Evolutionary conservation across 352 stramenopile species (phyloP).

Genomic region (Phytopythium vexans): DNA sequence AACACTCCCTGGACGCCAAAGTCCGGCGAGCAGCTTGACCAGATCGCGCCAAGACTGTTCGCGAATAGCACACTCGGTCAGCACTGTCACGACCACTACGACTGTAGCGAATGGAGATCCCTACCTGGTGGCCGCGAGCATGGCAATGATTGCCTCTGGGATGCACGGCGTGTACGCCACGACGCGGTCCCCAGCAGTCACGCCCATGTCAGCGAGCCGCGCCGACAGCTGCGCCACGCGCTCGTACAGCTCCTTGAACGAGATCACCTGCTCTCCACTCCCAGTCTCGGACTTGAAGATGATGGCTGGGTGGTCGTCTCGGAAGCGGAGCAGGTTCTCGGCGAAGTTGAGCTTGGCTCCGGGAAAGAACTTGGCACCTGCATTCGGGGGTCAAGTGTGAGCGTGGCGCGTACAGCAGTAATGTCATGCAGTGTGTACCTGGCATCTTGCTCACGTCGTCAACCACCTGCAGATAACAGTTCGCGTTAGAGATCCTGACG

Average conservation of each 20-base stretch:
- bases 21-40: slow-evolving; percentile 83
- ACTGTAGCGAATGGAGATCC: background rate
- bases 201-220: slow-evolving; percentile 39
- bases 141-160: slow-evolving; percentile 66
- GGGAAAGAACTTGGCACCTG: slow-evolving; percentile 65
- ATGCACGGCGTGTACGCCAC: slow-evolving; percentile 71
- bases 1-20: slow-evolving; percentile 82
- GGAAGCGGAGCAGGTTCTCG: slow-evolving; percentile 71
- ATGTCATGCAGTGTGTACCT: slow-evolving; percentile 11
- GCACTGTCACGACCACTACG: background rate
- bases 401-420: background rate
- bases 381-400: background rate
- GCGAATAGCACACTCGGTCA: background rate
- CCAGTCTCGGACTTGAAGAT: slow-evolving; percentile 75
- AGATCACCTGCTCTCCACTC: slow-evolving; percentile 48
- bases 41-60: slow-evolving; percentile 50
- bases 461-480: slow-evolving; percentile 27
- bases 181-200: slow-evolving; percentile 54
- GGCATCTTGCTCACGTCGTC: slow-evolving; percentile 67
- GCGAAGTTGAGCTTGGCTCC: slow-evolving; percentile 71
- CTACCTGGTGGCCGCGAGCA: slow-evolving; percentile 66
- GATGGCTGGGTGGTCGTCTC: slow-evolving; percentile 66
- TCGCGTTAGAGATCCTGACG: background rate
- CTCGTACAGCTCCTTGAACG: slow-evolving; percentile 63
- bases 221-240: slow-evolving; percentile 46